phyloP scores from a whole-genome alignment of 2,329 filamentous ascomycete species.

The Calonectria hongkongensis region DNA sequence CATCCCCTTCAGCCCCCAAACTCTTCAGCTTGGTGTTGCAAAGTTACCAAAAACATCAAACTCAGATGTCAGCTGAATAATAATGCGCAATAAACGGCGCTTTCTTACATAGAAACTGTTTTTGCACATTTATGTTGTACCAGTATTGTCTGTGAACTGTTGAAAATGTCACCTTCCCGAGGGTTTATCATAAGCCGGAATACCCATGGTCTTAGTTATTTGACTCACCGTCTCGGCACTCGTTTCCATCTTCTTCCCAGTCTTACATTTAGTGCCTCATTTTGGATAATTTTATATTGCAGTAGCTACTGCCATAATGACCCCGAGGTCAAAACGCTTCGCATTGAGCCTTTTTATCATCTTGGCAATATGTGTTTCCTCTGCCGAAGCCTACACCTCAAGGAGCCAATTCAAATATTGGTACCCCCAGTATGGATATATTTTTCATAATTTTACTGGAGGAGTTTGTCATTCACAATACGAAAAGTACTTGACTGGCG shows the following conservation, averaged over 20 bases:
- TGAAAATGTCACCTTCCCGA: not conserved
- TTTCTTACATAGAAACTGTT: too few relatives aligned
- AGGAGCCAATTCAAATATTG: slow-evolving; percentile 29
- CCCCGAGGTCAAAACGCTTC: not conserved
- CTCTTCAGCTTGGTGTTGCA: not conserved
- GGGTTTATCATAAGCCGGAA: not conserved
- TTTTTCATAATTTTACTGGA: slow-evolving; percentile 25
- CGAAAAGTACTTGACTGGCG: slow-evolving; percentile 16
- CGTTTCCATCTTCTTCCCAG: not conserved
- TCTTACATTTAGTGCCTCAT: too few relatives aligned
- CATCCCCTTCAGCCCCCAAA: not conserved
- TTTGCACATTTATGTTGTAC: too few relatives aligned
- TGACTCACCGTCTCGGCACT: not conserved
- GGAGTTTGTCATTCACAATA: slow-evolving; percentile 26
- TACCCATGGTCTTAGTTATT: not conserved
- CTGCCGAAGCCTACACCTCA: not conserved
- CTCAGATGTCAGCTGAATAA: not conserved
- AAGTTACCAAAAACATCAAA: not conserved
- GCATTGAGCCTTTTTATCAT: not conserved
- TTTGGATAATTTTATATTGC: not conserved
- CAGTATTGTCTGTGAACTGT: not conserved
- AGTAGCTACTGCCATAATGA: not conserved
- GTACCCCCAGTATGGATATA: slow-evolving; percentile 33
- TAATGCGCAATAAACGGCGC: not conserved
- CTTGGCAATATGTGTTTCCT: not conserved